Base-by-base conservation (phyloP, 106 monocot species). In the Apostasia ramifera region DNA sequence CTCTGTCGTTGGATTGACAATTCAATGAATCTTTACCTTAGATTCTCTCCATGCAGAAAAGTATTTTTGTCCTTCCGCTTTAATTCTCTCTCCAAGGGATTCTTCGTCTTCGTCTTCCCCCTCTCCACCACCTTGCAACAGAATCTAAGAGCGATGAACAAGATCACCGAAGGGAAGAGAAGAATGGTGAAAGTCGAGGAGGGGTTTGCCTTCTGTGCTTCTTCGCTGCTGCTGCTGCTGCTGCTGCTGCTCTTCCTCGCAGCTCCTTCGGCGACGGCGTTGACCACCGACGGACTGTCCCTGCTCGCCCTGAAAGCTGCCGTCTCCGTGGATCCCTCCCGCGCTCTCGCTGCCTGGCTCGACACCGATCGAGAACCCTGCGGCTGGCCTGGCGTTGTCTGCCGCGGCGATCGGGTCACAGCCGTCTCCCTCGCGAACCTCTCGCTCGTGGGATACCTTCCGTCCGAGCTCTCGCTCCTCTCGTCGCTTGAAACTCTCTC, bases 261-360 rank as follows among this genome's bases (percentile, higher is more conserved):
- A 51, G 46, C 52, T 3, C 12, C 59, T 37, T 0, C 61, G 3
- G 76, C 45, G 42, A 53, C 63, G 52, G 68, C 82, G 40, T 61
- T 98, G 51, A 83, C 80, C 40, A 79, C 85, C 37, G 89, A 98
- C 70, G 86, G 86, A 1, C 83, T 92, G 39, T 74, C 92, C 9
- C 81, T 98, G 14, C 85, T 98, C 6, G 82, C 94, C 26, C 77
- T 90, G 40, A 85, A 87, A 70, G 85, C 86, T 52, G 94, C 94
- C 66, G 66, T 98, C 73, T 77, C 87, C 8, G 13, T 51, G 43
- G 97, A 97, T 73, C 92, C 97, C 0, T 63, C 48, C 66, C 58
- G 66, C 69, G 72, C 78, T 37, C 78, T 95, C 43, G 45, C 79
- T 51, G 11, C 74, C 43, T 92, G 92, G 92, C 10, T 55, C 15